These are phyloP conservation scores for Suillus lakei DNA, from an alignment of 768 basidiomycete species.

Conservation along the genomic window DNA sequence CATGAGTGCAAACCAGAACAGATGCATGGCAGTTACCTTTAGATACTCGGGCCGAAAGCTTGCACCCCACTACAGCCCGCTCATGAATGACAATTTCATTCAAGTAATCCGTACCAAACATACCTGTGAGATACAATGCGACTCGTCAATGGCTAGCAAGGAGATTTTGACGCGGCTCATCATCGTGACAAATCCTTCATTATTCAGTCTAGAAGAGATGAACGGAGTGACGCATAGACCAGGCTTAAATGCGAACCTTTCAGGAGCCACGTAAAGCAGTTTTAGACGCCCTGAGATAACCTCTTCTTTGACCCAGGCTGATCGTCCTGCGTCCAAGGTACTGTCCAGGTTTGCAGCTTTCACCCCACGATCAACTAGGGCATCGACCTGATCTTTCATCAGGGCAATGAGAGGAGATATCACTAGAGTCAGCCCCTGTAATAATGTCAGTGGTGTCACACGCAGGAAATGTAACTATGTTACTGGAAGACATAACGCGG, in stretches of 20 bases:
- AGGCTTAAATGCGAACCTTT: slow-evolving; percentile 31
- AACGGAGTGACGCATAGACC: not conserved
- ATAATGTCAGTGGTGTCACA: not conserved
- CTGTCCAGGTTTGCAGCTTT: slow-evolving; percentile 47
- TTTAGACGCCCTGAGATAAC: slow-evolving; percentile 46
- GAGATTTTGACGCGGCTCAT: slow-evolving; percentile 47
- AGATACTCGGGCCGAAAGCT: slow-evolving; percentile 47
- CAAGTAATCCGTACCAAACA: not conserved
- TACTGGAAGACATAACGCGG: slow-evolving; percentile 43
- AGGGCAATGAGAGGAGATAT: slow-evolving; percentile 41
- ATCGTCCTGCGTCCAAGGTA: slow-evolving; percentile 36
- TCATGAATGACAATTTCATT: not conserved
- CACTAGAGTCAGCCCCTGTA: slow-evolving; percentile 38
- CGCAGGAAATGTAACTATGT: not conserved
- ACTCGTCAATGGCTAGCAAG: slow-evolving; percentile 54
- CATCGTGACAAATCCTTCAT: slow-evolving; percentile 49
- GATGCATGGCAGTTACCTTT: slow-evolving; percentile 12
- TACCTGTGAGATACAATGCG: slow-evolving; percentile 52
- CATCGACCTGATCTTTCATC: slow-evolving; percentile 47
- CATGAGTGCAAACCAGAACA: slow-evolving; percentile 25
- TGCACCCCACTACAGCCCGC: slow-evolving; percentile 41
- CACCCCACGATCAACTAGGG: slow-evolving; percentile 36
- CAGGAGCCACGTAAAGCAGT: slow-evolving; percentile 54
- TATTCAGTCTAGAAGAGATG: slow-evolving; percentile 40
- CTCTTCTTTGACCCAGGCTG: slow-evolving; percentile 39